Conservation (phyloP, 176 grass and related monocot species). For the Tillandsia fasciculata region DNA sequence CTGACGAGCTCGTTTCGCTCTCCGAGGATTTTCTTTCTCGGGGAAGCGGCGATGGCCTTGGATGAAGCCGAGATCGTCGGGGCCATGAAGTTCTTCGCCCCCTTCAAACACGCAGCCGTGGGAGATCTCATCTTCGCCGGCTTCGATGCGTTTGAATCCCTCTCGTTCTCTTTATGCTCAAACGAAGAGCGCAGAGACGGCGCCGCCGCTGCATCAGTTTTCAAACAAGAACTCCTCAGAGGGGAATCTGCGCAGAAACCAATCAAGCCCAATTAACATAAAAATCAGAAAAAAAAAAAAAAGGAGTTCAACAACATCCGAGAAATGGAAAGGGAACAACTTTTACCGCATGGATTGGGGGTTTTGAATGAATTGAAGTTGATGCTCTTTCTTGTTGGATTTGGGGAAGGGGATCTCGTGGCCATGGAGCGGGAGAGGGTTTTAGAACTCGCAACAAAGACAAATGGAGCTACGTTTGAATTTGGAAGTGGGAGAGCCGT, state of each 20-base stretch:
- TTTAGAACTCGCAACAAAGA: background rate
- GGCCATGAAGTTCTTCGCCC: constrained; percentile 78
- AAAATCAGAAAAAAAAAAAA: background rate
- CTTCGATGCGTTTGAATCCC: constrained; percentile 27
- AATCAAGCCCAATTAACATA: background rate
- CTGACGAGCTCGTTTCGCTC: constrained; percentile 45
- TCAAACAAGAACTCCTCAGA: constrained; percentile 31
- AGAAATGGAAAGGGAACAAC: background rate
- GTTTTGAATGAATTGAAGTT: background rate
- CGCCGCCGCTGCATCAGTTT: constrained; percentile 8
- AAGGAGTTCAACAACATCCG: background rate
- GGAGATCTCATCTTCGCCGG: constrained; percentile 24
- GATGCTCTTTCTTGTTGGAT: constrained; percentile 5
- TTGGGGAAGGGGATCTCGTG: constrained; percentile 14
- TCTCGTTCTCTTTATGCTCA: constrained; percentile 58
- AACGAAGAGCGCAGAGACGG: constrained; percentile 16
- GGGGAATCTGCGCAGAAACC: constrained; percentile 25
- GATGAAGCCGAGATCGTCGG: constrained; percentile 81
- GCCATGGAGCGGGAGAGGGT: background rate
- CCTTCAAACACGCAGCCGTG: constrained; percentile 1
- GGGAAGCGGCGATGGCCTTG: constrained; percentile 49
- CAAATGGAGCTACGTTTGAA: background rate
- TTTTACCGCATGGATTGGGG: background rate
- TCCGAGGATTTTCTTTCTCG: constrained; percentile 47
- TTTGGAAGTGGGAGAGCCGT: background rate